A percentile compares a stretch with the other conserved stretches of the same genome.
These are phyloP conservation scores for Aspergillus sp. DNA, from an alignment of 2,329 filamentous ascomycete species.

Conservation along the genomic window DNA sequence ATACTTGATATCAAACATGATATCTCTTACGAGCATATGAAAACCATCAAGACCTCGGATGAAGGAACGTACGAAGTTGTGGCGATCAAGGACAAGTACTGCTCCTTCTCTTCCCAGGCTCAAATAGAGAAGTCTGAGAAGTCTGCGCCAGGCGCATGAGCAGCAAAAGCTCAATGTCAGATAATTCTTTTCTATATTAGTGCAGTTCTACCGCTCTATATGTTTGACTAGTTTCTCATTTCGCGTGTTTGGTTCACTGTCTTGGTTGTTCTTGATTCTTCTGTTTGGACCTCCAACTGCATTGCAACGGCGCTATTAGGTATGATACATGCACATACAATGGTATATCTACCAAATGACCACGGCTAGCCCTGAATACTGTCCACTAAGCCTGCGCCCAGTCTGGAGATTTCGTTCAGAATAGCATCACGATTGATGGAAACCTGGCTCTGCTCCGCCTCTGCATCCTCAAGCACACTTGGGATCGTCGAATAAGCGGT, in stretches of 20 bases:
- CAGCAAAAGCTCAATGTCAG: constrained; percentile 13
- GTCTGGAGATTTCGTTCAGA: constrained; percentile 44
- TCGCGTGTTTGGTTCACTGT: constrained; percentile 10
- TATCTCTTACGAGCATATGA: constrained; percentile 73
- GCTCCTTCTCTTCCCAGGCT: constrained; percentile 76
- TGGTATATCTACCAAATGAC: constrained; percentile 10
- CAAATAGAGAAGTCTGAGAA: constrained; percentile 47
- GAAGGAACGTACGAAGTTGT: constrained; percentile 98
- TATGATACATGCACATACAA: constrained; percentile 14
- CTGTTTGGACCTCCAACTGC: constrained; percentile 7
- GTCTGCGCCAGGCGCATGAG: constrained; percentile 29
- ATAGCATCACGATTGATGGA: constrained; percentile 40
- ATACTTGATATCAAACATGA: constrained; percentile 91
- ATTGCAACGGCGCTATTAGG: constrained; percentile 32
- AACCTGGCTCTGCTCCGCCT: constrained; percentile 19
- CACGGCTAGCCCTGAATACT: constrained; percentile 53
- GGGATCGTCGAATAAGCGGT: constrained; percentile 36
- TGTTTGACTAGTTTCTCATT: not conserved
- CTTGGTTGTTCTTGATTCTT: not conserved
- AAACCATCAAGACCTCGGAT: constrained; percentile 79
- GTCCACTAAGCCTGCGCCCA: constrained; percentile 63
- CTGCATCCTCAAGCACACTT: constrained; percentile 8
- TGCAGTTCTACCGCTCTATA: not conserved
- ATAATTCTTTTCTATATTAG: constrained; percentile 6
- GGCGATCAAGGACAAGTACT: constrained; percentile 89